Evolutionary conservation across 2,329 filamentous ascomycete species (phyloP).

Genomic region (Verticillium albo-atrum): DNA sequence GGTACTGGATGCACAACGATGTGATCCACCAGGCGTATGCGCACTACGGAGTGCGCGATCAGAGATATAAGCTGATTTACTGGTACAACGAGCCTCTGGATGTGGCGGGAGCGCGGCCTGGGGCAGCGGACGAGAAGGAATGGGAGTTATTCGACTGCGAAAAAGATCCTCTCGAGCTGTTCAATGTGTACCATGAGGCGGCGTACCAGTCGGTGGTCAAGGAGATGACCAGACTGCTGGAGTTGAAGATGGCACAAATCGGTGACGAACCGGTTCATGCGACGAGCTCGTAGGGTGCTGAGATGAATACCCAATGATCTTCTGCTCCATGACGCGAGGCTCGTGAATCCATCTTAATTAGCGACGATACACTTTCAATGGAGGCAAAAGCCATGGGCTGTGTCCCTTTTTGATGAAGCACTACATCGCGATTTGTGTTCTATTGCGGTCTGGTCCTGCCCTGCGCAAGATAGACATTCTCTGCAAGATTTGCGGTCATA

Average conservation of each 20-base stretch:
- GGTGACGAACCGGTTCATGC: constrained; percentile 37
- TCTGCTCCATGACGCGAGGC: no score
- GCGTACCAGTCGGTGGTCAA: constrained; percentile 30
- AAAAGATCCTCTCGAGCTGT: constrained; percentile 43
- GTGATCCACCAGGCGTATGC: constrained; percentile 43
- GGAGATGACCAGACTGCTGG: constrained; percentile 35
- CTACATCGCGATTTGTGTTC: no score
- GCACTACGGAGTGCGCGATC: constrained; percentile 47
- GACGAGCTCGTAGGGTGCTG: background rate
- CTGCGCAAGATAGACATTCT: no score
- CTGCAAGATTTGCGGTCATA: no score
- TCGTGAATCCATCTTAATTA: no score
- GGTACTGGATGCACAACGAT: constrained; percentile 53
- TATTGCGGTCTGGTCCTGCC: no score
- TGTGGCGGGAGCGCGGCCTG: constrained; percentile 35
- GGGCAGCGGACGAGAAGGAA: constrained; percentile 36
- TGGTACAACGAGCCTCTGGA: constrained; percentile 49
- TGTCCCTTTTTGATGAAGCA: no score
- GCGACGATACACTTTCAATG: no score
- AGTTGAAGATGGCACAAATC: constrained; percentile 47
- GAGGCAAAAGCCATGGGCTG: no score
- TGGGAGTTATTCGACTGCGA: constrained; percentile 52
- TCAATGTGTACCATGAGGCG: constrained; percentile 37
- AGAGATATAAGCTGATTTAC: constrained; percentile 52
- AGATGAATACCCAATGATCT: background rate